Percentiles rank a stretch among this genome's conserved stretches.
Evolutionary conservation across 305 asterid genomes (phyloP).

Genomic region (Fraxinus angustifolia): DNA sequence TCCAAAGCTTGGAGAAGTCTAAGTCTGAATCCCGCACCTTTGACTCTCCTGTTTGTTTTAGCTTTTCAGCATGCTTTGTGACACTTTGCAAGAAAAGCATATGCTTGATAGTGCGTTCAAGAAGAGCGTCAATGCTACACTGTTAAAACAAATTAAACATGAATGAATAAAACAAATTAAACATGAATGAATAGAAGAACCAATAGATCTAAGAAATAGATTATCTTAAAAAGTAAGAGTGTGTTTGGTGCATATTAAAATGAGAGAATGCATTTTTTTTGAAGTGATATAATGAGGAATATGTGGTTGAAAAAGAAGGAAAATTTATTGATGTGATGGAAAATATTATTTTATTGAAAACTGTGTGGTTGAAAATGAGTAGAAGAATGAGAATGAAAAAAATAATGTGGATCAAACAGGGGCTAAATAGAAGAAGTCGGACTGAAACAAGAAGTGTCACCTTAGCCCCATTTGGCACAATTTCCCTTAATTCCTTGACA

Average conservation of each 20-base stretch:
- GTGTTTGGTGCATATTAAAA: too few species aligned
- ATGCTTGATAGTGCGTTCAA: slow-evolving; percentile 77
- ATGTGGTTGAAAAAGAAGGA: too few species aligned
- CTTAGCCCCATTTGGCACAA: slow-evolving; percentile 78
- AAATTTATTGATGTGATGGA: too few species aligned
- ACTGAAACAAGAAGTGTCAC: slow-evolving; percentile 26
- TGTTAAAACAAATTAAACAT: slow-evolving; percentile 33
- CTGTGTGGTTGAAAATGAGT: too few species aligned
- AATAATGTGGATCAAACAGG: too few species aligned
- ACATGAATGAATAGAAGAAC: not conserved
- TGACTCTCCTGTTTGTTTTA: slow-evolving; percentile 57
- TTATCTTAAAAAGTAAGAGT: not conserved
- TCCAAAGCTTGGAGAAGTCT: not conserved
- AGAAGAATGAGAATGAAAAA: too few species aligned
- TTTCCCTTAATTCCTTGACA: slow-evolving; percentile 73
- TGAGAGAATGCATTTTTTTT: too few species aligned
- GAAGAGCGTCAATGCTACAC: slow-evolving; percentile 85
- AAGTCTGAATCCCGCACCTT: slow-evolving; percentile 40
- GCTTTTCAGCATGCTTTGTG: slow-evolving; percentile 70
- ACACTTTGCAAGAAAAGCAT: slow-evolving; percentile 79
- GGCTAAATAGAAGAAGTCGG: not conserved
- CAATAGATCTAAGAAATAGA: not conserved
- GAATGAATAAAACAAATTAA: slow-evolving; percentile 16
- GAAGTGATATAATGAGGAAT: too few species aligned
- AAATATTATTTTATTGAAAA: too few species aligned